Percentiles rank a stretch among this genome's conserved stretches.
phyloP scores from a whole-genome alignment of 2,329 filamentous ascomycete genomes.

The Ascochyta koolunga region DNA sequence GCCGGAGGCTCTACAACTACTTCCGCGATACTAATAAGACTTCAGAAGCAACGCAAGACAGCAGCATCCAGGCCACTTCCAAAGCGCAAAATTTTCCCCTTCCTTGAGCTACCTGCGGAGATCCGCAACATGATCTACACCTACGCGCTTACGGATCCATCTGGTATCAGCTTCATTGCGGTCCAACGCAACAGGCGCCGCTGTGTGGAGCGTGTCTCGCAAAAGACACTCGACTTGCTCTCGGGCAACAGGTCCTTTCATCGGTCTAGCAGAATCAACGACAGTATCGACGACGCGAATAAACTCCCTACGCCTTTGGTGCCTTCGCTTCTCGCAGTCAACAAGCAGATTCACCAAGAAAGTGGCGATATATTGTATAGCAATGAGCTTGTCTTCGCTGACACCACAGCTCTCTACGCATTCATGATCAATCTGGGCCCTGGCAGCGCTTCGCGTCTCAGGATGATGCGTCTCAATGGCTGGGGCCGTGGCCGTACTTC shows the following conservation, averaged over 20 bases:
- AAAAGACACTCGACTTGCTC: not conserved
- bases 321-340: constrained; percentile 37
- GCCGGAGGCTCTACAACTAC: not conserved
- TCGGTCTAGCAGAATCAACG: constrained; percentile 11
- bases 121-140: constrained; percentile 44
- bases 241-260: not conserved
- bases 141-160: constrained; percentile 33
- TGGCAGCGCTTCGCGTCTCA: constrained; percentile 28
- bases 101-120: constrained; percentile 43
- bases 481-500: constrained; percentile 32
- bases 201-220: constrained; percentile 29
- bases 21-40: constrained; percentile 9
- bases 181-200: constrained; percentile 37
- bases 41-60: constrained; percentile 32
- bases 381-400: constrained; percentile 37
- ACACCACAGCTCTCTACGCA: constrained; percentile 38
- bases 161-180: constrained; percentile 34
- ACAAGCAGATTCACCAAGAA: constrained; percentile 39
- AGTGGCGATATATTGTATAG: constrained; percentile 34
- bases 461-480: constrained; percentile 30
- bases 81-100: constrained; percentile 42
- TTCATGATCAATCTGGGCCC: constrained; percentile 43
- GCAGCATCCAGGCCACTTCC: constrained; percentile 31
- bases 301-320: constrained; percentile 19
- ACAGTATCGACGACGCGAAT: constrained; percentile 10